Evolutionary conservation across 495 filamentous ascomycete species (phyloP).

Genomic region (Daldinia decipiens): DNA sequence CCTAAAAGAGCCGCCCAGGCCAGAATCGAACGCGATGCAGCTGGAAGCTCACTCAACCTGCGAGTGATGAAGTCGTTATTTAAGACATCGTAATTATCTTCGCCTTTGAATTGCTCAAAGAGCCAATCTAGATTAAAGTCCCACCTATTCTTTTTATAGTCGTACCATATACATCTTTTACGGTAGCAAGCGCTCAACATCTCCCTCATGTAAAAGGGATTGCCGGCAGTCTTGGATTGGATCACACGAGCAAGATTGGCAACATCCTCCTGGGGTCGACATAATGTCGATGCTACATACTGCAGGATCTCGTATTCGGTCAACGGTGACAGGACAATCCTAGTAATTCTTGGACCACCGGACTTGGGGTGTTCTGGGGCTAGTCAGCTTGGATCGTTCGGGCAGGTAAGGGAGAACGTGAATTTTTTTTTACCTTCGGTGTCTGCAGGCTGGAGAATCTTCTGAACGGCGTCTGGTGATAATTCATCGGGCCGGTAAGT

Average conservation of each 20-base stretch:
- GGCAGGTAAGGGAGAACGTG: constrained; percentile 1
- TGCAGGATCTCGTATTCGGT: constrained; percentile 77
- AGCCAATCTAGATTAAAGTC: constrained; percentile 84
- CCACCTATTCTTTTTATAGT: constrained; percentile 81
- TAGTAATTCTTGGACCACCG: constrained; percentile 65
- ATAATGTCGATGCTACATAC: constrained; percentile 81
- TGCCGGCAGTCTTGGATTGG: constrained; percentile 82
- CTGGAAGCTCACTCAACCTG: constrained; percentile 77
- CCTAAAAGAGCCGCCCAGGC: constrained; percentile 88
- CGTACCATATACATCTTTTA: constrained; percentile 88
- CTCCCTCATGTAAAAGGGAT: constrained; percentile 88
- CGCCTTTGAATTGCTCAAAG: constrained; percentile 81
- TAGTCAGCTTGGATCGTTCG: constrained; percentile 46
- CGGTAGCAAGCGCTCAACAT: constrained; percentile 89
- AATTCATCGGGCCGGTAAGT: constrained; percentile 68
- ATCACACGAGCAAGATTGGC: constrained; percentile 75
- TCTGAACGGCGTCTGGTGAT: constrained; percentile 55
- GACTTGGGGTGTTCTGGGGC: constrained; percentile 56
- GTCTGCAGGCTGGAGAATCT: constrained; percentile 58
- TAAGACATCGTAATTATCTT: constrained; percentile 78
- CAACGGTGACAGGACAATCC: constrained; percentile 72
- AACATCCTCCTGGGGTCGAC: constrained; percentile 66
- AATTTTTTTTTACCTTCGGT: constrained; percentile 52
- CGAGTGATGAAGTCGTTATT: constrained; percentile 81
- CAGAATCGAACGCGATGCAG: constrained; percentile 76